Conservation (phyloP, 495 filamentous ascomycete genomes). For the Neurospora sp. region DNA sequence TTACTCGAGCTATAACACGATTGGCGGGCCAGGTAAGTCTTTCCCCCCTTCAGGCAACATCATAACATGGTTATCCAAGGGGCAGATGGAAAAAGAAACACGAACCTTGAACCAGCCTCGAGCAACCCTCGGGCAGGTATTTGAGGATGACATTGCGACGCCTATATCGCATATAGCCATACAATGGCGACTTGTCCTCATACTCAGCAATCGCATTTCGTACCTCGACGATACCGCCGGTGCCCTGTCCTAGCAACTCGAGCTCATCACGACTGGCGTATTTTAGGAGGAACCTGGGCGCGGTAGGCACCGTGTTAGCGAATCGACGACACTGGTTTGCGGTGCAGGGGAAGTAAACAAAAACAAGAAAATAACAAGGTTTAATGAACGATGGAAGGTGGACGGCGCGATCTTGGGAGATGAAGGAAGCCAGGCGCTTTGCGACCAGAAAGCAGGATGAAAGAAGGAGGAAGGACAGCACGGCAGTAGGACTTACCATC, state of each 20-base stretch:
- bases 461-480: neutral
- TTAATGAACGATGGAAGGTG: neutral
- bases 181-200: slow-evolving; percentile 75
- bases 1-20: slow-evolving; percentile 59
- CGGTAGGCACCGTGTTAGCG: slow-evolving; percentile 10
- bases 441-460: slow-evolving; percentile 2
- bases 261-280: slow-evolving; percentile 86
- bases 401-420: neutral
- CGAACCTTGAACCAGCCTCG: slow-evolving; percentile 82
- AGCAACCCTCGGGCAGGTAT: slow-evolving; percentile 83
- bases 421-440: neutral
- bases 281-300: slow-evolving; percentile 80
- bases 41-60: neutral
- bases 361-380: neutral
- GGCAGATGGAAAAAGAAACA: slow-evolving; percentile 5
- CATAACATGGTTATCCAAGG: neutral
- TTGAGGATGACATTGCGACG: slow-evolving; percentile 86
- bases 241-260: slow-evolving; percentile 65
- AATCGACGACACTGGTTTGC: neutral
- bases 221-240: slow-evolving; percentile 75
- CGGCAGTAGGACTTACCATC: slow-evolving; percentile 60
- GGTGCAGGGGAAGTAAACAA: neutral
- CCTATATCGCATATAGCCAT: slow-evolving; percentile 83
- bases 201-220: slow-evolving; percentile 68
- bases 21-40: slow-evolving; percentile 4